Percentiles rank a stretch among this genome's conserved stretches.
These are phyloP conservation scores for Quercus gilva DNA, from an alignment of 306 rosid genomes.

Conservation along the genomic window DNA sequence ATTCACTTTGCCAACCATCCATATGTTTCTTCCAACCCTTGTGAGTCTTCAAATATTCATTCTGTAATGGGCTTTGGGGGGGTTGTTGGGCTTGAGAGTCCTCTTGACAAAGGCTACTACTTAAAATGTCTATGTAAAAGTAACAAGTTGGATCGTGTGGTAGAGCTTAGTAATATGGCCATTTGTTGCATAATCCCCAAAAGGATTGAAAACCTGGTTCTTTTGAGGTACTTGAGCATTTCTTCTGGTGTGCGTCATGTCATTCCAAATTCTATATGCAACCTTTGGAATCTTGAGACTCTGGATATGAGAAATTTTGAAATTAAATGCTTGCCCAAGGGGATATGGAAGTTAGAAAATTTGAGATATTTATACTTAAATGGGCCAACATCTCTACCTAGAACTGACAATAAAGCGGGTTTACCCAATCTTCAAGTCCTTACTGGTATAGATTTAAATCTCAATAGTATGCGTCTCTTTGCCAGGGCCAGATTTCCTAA, in stretches of 20 bases:
- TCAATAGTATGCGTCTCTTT: not conserved
- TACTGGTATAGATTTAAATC: not conserved
- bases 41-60: not conserved
- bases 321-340: too few relatives aligned
- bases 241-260: fast-evolving
- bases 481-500: constrained; percentile 3
- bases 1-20: not conserved
- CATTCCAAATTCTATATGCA: too few relatives aligned
- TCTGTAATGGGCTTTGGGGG: fast-evolving
- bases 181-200: too few relatives aligned
- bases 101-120: too few relatives aligned
- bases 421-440: constrained; percentile 20
- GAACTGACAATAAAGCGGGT: too few relatives aligned
- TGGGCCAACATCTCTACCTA: too few relatives aligned
- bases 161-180: too few relatives aligned
- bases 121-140: too few relatives aligned
- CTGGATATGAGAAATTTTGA: not conserved
- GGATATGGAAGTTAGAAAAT: too few relatives aligned
- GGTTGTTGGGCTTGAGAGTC: fast-evolving
- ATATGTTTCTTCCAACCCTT: not conserved
- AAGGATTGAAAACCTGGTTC: too few relatives aligned
- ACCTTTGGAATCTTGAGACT: not conserved
- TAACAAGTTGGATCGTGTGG: too few relatives aligned
- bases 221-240: not conserved
- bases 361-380: too few relatives aligned